Evolutionary conservation across 495 filamentous ascomycete genomes (phyloP).

Genomic region (Penicillium simplicissimum): DNA sequence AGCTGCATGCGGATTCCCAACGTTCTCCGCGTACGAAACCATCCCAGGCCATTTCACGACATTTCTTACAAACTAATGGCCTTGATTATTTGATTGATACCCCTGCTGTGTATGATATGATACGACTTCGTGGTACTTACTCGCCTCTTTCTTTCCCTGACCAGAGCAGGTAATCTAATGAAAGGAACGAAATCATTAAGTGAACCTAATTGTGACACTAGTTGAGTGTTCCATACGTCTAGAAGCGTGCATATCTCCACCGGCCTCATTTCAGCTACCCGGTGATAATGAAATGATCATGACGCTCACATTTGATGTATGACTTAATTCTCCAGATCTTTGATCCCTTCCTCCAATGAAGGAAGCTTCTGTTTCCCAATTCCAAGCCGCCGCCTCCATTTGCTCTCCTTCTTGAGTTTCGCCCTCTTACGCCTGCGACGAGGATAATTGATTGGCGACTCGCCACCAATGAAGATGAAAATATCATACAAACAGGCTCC

Average conservation of each 20-base stretch:
- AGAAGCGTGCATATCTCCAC: no score
- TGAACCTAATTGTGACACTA: no score
- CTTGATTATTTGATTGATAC: neutral
- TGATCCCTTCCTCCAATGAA: constrained; percentile 11
- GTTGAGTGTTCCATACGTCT: no score
- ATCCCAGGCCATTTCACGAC: neutral
- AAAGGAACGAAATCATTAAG: no score
- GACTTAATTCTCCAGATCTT: constrained; percentile 10
- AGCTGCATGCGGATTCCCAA: neutral
- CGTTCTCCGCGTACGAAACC: neutral
- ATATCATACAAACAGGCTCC: constrained; percentile 24
- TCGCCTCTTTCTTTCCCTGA: no score
- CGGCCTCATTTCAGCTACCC: no score
- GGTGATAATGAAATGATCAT: no score
- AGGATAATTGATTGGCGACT: constrained; percentile 26
- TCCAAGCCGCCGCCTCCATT: constrained; percentile 20
- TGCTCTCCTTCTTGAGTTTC: constrained; percentile 16
- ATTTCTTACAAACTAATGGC: neutral
- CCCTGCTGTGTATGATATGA: neutral
- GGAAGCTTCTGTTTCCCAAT: constrained; percentile 6
- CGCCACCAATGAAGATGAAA: constrained; percentile 29
- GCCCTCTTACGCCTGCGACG: constrained; percentile 18
- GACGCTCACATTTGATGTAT: neutral
- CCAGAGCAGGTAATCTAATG: no score
- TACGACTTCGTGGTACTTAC: neutral